Percentiles rank a stretch among this genome's conserved stretches.
phyloP scores from a whole-genome alignment of 1,139 yeast genomes.

The Yamadazyma spencermartinsiae region DNA sequence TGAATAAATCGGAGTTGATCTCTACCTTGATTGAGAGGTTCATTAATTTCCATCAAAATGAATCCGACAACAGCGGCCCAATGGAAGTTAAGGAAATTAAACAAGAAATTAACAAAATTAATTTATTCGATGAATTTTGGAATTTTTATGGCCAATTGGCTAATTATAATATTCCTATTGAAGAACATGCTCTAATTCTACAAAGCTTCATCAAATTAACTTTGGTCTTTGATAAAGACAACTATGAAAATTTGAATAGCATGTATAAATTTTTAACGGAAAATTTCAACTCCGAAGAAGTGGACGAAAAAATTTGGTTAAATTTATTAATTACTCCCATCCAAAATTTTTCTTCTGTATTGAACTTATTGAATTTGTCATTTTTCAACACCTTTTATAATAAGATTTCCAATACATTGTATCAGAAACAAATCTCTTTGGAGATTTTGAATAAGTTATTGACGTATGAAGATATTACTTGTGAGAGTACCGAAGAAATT shows the following conservation, averaged over 20 bases:
- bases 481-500: constrained; percentile 35
- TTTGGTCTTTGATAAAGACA: constrained; percentile 65
- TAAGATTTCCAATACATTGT: constrained; percentile 30
- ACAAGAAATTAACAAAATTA: constrained; percentile 7
- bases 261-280: constrained; percentile 61
- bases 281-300: constrained; percentile 29
- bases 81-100: constrained; percentile 1
- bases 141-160: constrained; percentile 56
- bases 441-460: constrained; percentile 44
- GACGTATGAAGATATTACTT: constrained; percentile 16
- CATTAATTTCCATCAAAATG: constrained; percentile 52
- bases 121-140: constrained; percentile 54
- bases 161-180: constrained; percentile 56
- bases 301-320: constrained; percentile 47
- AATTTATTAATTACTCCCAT: constrained; percentile 61
- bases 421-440: constrained; percentile 42
- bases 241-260: constrained; percentile 59
- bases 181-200: constrained; percentile 65
- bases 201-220: constrained; percentile 66
- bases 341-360: constrained; percentile 35
- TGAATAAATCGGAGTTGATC: constrained; percentile 66
- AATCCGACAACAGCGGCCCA: constrained; percentile 21
- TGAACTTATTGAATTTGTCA: constrained; percentile 30
- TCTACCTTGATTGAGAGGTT: constrained; percentile 73
- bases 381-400: constrained; percentile 45